Evolutionary conservation across 345 rosid genomes (phyloP).

Genomic region (Murraya paniculata): DNA sequence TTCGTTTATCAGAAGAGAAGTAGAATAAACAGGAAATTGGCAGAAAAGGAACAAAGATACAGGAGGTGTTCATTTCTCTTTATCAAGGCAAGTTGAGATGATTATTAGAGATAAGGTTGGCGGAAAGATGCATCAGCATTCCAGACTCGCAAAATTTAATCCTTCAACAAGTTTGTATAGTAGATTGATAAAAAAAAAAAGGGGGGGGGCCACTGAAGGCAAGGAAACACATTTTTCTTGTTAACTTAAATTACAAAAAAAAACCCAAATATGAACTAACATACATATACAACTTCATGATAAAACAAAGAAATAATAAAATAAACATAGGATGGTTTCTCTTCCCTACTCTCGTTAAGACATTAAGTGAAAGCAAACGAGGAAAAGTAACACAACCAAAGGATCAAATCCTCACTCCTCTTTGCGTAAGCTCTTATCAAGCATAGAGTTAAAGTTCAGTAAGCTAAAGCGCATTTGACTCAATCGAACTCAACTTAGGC

Average conservation of each 20-base stretch:
- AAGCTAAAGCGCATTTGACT: too few relatives aligned
- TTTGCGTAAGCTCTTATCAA: neutral
- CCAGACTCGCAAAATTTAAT: neutral
- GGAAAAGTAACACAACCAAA: neutral
- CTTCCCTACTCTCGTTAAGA: neutral
- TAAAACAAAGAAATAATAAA: too few relatives aligned
- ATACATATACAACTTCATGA: neutral
- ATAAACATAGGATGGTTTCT: neutral
- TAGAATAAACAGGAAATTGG: neutral
- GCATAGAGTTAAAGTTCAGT: neutral
- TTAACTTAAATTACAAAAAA: too few relatives aligned
- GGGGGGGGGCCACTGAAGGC: neutral
- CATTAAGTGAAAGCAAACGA: neutral
- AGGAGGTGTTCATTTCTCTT: neutral
- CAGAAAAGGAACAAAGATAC: neutral
- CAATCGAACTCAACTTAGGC: neutral
- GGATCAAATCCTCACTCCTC: too few relatives aligned
- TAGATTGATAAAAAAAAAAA: neutral
- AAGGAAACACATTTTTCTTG: neutral
- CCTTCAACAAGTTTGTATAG: neutral
- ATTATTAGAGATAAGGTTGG: neutral
- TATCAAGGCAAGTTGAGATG: neutral
- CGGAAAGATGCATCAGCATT: neutral
- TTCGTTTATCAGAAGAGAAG: neutral
- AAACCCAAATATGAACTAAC: too few relatives aligned